phyloP scores from a whole-genome alignment of 768 basidiomycete species.

The Russula lepida region DNA sequence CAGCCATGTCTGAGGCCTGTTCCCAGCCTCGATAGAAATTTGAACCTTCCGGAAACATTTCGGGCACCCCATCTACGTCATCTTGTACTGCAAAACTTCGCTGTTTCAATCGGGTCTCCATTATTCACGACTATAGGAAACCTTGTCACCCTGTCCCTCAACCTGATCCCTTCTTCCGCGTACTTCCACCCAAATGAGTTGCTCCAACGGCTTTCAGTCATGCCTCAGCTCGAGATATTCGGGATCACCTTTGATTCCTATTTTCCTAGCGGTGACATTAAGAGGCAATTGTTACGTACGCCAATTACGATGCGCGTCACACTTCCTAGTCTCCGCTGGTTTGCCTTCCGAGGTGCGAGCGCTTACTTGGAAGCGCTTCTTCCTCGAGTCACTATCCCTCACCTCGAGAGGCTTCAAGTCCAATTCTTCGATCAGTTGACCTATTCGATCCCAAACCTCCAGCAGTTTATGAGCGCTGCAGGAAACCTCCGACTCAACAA shows the following conservation, averaged over 20 bases:
- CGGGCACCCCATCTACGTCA: background rate
- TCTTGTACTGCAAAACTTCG: background rate
- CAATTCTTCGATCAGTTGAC: background rate
- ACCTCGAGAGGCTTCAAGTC: background rate
- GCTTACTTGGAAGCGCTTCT: background rate
- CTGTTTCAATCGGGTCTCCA: background rate
- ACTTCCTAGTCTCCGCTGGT: background rate
- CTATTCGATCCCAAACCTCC: background rate
- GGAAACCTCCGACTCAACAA: background rate
- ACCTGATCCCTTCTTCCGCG: background rate
- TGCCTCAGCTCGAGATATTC: background rate
- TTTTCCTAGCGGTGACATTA: background rate
- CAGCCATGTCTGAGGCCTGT: background rate
- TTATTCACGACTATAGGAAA: background rate
- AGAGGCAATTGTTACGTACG: background rate
- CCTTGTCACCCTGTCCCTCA: background rate
- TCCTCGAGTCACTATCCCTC: background rate
- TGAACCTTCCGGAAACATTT: background rate
- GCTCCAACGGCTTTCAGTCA: background rate
- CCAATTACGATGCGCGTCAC: background rate
- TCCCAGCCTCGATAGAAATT: background rate
- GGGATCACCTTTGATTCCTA: too few species aligned
- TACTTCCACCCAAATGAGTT: background rate
- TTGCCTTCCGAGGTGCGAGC: background rate
- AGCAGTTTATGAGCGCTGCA: background rate